phyloP scores from a whole-genome alignment of 2,329 filamentous ascomycete genomes.

The Cryphonectria japonica region DNA sequence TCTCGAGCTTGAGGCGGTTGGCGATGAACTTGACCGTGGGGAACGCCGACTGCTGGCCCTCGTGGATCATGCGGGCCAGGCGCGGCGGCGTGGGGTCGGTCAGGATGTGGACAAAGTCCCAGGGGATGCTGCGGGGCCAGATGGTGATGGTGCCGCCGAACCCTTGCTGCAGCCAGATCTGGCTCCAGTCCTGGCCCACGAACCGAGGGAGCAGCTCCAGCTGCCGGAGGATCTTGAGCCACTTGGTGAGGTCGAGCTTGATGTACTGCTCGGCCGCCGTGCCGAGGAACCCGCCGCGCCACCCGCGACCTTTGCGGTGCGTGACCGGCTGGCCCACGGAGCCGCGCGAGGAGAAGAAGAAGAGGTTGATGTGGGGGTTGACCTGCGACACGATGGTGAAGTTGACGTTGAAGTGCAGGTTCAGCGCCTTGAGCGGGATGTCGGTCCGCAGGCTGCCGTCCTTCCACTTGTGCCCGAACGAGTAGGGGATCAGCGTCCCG shows the following conservation, averaged over 20 bases:
- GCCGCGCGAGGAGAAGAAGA: constrained; percentile 96
- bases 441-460: constrained; percentile 93
- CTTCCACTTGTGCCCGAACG: constrained; percentile 99
- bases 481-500: constrained; percentile 82
- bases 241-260: constrained; percentile 96
- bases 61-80: constrained; percentile 85
- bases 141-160: constrained; percentile 96
- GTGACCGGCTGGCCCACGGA: constrained; percentile 92
- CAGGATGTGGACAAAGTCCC: constrained; percentile 85
- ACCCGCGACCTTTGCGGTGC: constrained; percentile 88
- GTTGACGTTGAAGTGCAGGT: constrained; percentile 97
- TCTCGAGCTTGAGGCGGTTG: constrained; percentile 85
- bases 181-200: constrained; percentile 93
- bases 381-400: constrained; percentile 90
- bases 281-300: constrained; percentile 93
- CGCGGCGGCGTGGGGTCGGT: constrained; percentile 77
- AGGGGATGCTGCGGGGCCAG: constrained; percentile 80
- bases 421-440: constrained; percentile 91
- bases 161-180: constrained; percentile 86
- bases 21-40: constrained; percentile 89
- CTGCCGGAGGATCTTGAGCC: constrained; percentile 92
- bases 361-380: constrained; percentile 97
- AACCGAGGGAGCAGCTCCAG: constrained; percentile 89
- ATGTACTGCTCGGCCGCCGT: constrained; percentile 92
- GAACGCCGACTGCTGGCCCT: constrained; percentile 86